Evolutionary conservation across 2,329 filamentous ascomycete species (phyloP).

Genomic region (Calonectria pauciramosa): DNA sequence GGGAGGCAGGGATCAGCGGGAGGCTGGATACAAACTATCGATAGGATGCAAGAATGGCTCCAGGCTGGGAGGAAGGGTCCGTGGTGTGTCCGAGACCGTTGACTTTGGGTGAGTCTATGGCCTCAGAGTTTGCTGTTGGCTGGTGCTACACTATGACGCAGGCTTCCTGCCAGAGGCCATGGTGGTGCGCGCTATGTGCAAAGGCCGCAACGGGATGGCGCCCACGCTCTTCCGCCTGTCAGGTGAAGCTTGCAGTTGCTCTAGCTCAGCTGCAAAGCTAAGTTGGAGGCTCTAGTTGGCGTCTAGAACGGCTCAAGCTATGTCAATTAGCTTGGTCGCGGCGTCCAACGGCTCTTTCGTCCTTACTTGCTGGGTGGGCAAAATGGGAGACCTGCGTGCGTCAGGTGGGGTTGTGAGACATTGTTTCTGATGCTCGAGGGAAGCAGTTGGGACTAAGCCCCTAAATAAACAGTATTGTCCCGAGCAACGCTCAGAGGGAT

Average conservation of each 20-base stretch:
- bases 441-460: conserved; percentile 25
- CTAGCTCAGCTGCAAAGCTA: neutral
- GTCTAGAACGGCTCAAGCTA: neutral
- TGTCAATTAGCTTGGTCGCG: conserved; percentile 15
- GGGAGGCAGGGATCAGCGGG: conserved; percentile 27
- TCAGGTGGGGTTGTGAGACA: conserved; percentile 43
- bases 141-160: conserved; percentile 9
- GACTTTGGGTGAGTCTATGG: conserved; percentile 21
- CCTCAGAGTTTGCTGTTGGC: neutral
- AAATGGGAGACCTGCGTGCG: conserved; percentile 30
- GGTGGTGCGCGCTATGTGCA: neutral
- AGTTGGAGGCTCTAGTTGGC: conserved; percentile 8
- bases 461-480: conserved; percentile 34
- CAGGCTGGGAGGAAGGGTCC: conserved; percentile 22
- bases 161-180: conserved; percentile 1
- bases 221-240: neutral
- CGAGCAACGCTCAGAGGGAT: conserved; percentile 35
- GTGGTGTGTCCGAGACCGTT: conserved; percentile 34
- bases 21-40: conserved; percentile 29
- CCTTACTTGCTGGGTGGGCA: conserved; percentile 35
- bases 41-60: conserved; percentile 13
- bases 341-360: conserved; percentile 30
- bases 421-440: conserved; percentile 40
- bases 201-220: neutral
- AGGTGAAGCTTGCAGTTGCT: neutral